phyloP scores from a whole-genome alignment of 192 early-diverging fungal species.

The Backusella liffmaniae region DNA sequence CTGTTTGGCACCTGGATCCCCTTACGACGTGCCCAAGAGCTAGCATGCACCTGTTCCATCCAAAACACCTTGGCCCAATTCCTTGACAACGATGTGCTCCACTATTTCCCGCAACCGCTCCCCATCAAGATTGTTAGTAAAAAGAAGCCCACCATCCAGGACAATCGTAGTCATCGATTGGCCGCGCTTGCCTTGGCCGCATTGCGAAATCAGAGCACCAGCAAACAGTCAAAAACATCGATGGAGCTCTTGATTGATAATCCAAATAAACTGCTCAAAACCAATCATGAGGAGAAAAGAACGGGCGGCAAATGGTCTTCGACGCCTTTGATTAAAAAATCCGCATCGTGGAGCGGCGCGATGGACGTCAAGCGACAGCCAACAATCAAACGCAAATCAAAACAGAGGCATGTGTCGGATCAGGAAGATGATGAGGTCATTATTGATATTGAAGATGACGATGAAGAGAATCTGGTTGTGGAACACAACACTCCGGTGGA shows the following conservation, averaged over 20 bases:
- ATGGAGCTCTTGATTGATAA: slow-evolving; percentile 1
- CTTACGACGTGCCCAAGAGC: slow-evolving; percentile 75
- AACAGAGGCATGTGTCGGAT: slow-evolving; percentile 37
- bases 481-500: background rate
- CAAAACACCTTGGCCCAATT: slow-evolving; percentile 74
- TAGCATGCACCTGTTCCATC: slow-evolving; percentile 81
- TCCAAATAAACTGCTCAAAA: background rate
- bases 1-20: slow-evolving; percentile 96
- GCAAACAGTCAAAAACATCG: background rate
- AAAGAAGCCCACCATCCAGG: background rate
- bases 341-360: background rate
- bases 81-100: slow-evolving; percentile 72
- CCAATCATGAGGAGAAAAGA: background rate
- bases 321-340: background rate
- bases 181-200: background rate
- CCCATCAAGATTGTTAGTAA: slow-evolving; percentile 32
- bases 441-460: slow-evolving; percentile 55
- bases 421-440: slow-evolving; percentile 24
- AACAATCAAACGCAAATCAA: background rate
- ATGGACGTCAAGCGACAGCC: background rate
- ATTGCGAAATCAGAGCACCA: background rate
- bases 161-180: background rate
- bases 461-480: slow-evolving; percentile 12
- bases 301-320: background rate
- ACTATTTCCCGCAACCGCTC: slow-evolving; percentile 62